phyloP scores from a whole-genome alignment of 2,329 filamentous ascomycete species.

The Cladorrhinum sp. region DNA sequence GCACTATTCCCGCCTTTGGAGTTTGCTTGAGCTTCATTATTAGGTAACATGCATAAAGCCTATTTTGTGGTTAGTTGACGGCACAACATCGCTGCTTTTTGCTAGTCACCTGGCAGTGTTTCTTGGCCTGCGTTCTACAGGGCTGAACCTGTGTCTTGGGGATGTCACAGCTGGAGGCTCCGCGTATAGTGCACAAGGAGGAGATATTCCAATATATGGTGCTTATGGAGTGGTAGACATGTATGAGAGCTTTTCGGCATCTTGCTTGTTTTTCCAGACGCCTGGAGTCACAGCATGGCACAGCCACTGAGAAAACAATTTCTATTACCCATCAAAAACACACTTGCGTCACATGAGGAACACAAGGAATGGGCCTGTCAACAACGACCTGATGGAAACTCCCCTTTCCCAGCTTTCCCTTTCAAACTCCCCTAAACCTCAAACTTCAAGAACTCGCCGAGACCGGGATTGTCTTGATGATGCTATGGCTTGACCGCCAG shows the following conservation, averaged over 20 bases:
- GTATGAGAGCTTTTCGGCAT: too few species aligned
- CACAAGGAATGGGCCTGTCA: not conserved
- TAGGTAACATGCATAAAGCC: not conserved
- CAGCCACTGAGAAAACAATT: too few species aligned
- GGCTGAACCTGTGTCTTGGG: too few species aligned
- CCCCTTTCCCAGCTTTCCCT: not conserved
- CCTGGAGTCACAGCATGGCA: too few species aligned
- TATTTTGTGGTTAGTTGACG: not conserved
- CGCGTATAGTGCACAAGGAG: too few species aligned
- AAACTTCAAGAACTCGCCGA: not conserved
- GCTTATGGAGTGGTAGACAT: too few species aligned
- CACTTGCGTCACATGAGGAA: not conserved
- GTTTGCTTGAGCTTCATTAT: slow-evolving; percentile 16
- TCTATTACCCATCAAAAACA: not conserved
- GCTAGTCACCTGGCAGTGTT: too few species aligned
- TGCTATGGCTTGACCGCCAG: not conserved
- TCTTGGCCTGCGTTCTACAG: too few species aligned
- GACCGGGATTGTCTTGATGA: not conserved
- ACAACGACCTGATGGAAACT: not conserved
- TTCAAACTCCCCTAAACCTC: not conserved
- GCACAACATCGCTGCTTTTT: too few species aligned
- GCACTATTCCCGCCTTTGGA: slow-evolving; percentile 30
- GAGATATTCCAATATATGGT: too few species aligned
- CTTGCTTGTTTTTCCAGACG: too few species aligned
- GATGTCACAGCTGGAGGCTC: too few species aligned